These are phyloP conservation scores for Neonectria neomacrospora DNA, from an alignment of 2,329 filamentous ascomycete species.

Conservation along the genomic window DNA sequence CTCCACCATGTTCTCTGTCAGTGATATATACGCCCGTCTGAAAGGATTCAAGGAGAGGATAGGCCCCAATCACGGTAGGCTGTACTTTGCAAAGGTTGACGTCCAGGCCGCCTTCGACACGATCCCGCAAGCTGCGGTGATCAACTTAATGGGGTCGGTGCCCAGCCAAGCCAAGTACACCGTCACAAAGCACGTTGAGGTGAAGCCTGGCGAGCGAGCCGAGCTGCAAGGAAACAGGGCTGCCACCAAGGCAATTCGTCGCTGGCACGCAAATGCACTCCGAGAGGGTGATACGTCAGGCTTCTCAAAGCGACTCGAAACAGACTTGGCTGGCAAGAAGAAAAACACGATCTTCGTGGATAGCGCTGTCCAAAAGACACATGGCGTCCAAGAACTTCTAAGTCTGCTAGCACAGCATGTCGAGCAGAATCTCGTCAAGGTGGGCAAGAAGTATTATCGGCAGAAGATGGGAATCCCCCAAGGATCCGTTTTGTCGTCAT, in stretches of 20 bases:
- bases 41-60: slow-evolving; percentile 72
- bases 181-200: slow-evolving; percentile 79
- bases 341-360: slow-evolving; percentile 83
- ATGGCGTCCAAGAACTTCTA: slow-evolving; percentile 70
- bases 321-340: slow-evolving; percentile 55
- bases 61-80: slow-evolving; percentile 49
- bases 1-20: slow-evolving; percentile 81
- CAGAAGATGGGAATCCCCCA: slow-evolving; percentile 93
- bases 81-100: slow-evolving; percentile 94
- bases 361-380: slow-evolving; percentile 66
- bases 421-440: slow-evolving; percentile 84
- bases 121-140: slow-evolving; percentile 82
- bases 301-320: slow-evolving; percentile 60
- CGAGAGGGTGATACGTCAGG: slow-evolving; percentile 53
- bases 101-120: slow-evolving; percentile 95
- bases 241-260: slow-evolving; percentile 53
- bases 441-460: slow-evolving; percentile 88
- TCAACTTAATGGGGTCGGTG: slow-evolving; percentile 72
- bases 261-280: slow-evolving; percentile 66
- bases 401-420: slow-evolving; percentile 82
- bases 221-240: slow-evolving; percentile 33
- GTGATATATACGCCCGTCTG: slow-evolving; percentile 80
- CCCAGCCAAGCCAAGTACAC: slow-evolving; percentile 71
- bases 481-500: slow-evolving; percentile 86
- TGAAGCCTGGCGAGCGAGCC: slow-evolving; percentile 61